A percentile compares a stretch with the other conserved stretches of the same genome.
Evolutionary conservation across 768 basidiomycete species (phyloP).

Genomic region (Amanita inopinata): DNA sequence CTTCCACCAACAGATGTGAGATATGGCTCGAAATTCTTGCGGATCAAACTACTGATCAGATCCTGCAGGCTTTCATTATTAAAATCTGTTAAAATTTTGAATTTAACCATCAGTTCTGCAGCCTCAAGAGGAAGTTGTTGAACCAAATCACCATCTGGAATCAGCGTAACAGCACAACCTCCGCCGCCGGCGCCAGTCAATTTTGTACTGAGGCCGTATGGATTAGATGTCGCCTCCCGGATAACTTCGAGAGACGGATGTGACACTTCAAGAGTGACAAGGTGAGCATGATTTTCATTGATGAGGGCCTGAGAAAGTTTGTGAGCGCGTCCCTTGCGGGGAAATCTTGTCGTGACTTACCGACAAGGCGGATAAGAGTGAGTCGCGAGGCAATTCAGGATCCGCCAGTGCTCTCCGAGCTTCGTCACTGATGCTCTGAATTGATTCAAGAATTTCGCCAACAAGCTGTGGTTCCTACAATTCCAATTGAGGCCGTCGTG

Average conservation of each 20-base stretch:
- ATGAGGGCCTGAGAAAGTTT: slow-evolving; percentile 54
- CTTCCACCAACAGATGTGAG: slow-evolving; percentile 89
- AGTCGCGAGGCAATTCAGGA: slow-evolving; percentile 55
- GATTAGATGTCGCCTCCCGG: slow-evolving; percentile 54
- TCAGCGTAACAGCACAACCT: slow-evolving; percentile 92
- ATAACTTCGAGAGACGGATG: slow-evolving; percentile 84
- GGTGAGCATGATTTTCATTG: slow-evolving; percentile 79
- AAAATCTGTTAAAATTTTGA: slow-evolving; percentile 48
- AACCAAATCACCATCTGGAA: slow-evolving; percentile 73
- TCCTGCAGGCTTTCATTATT: slow-evolving; percentile 42
- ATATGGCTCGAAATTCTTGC: slow-evolving; percentile 71
- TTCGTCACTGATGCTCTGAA: slow-evolving; percentile 80
- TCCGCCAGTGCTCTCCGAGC: slow-evolving; percentile 69
- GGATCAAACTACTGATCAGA: slow-evolving; percentile 50
- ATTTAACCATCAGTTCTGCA: slow-evolving; percentile 9
- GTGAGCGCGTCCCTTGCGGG: slow-evolving; percentile 13
- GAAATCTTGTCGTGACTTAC: slow-evolving; percentile 34
- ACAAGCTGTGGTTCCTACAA: slow-evolving; percentile 84
- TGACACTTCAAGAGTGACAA: slow-evolving; percentile 82
- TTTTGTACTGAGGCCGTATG: slow-evolving; percentile 78
- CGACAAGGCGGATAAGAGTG: slow-evolving; percentile 57
- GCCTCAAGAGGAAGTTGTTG: slow-evolving; percentile 2
- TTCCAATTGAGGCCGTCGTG: slow-evolving; percentile 8
- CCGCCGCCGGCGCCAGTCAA: slow-evolving; percentile 97
- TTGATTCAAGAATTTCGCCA: slow-evolving; percentile 63